Percentiles rank a stretch among this genome's conserved stretches.
Conservation (phyloP, 2,329 filamentous ascomycete genomes). For the Monosporascus sp. region DNA sequence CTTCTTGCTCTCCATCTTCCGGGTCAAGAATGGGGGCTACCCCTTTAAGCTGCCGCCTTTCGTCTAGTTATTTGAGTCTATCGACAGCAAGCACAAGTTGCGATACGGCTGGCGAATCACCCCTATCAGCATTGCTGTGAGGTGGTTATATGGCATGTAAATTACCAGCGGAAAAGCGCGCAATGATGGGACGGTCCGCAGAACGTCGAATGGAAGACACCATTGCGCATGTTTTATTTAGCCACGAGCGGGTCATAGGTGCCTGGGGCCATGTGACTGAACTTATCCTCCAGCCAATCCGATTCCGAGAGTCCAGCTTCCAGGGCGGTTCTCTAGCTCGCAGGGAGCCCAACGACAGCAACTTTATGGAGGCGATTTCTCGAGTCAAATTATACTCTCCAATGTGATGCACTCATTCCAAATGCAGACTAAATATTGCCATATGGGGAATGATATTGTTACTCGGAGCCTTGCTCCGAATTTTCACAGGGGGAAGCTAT, state of each 20-base stretch:
- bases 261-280: too few relatives aligned
- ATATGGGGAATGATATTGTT: neutral
- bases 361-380: too few relatives aligned
- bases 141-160: neutral
- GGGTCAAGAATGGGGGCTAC: constrained; percentile 91
- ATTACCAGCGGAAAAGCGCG: neutral
- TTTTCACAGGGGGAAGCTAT: neutral
- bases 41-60: constrained; percentile 94
- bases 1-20: constrained; percentile 89
- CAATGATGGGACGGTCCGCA: neutral
- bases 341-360: too few relatives aligned
- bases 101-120: neutral
- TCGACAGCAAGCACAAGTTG: neutral
- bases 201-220: neutral
- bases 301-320: too few relatives aligned
- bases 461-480: neutral
- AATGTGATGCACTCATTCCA: too few relatives aligned
- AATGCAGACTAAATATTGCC: too few relatives aligned
- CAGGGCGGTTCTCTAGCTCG: too few relatives aligned
- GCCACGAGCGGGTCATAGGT: too few relatives aligned
- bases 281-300: too few relatives aligned
- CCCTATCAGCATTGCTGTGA: neutral
- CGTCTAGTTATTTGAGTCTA: constrained; percentile 36
- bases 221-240: too few relatives aligned
- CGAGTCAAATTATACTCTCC: too few relatives aligned